Evolutionary conservation across 1,139 yeast species (phyloP), one percentile per base, ranked within the genome.

Genomic region (Lodderomyces pseudojiufengensis): DNA sequence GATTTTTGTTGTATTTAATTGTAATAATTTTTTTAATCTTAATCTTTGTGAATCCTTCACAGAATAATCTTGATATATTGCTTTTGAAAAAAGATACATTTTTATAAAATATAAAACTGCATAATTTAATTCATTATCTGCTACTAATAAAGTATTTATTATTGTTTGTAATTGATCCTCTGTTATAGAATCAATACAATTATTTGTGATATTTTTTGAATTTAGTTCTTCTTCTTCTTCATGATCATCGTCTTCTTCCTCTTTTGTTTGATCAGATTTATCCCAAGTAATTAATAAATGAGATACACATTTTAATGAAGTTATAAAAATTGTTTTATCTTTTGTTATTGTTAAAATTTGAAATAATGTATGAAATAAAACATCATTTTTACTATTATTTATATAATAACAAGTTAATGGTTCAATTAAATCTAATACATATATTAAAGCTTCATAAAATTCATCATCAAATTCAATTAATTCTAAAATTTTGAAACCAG

Each of bases 371-470:
- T 72, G 59, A 54, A 83, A 81, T 40, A 80, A 63, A 9, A 73
- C 74, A 55, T 84, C 90, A 47, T 77, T 76, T 44, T 73, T 73
- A 31, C 73, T 69, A 25, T 80, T 82, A 24, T 94, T 92, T 10
- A 87, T 80, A 48, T 85, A 72, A 57, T 85, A 86, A 35, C 95
- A 84, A 5, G 92, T 80, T 32, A 88, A 75, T 2, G 92, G 81
- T 54, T 92, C 98, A 37, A 86, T 73, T 29, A 90, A 73, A 55
- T 92, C 98, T 37, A 88, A 61, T 20, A 81, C 65, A 54, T 84
- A 87, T 41, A 73, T 76, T 36, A 82, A 67, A 32, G 84, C 65
- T 57, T 92, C 98, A 34, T 52, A 53, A 46, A 68, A 65, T 41
- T 72, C 76, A 57, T 60, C 59, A 26, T 63, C 59, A 43, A 48